A percentile compares a stretch with the other conserved stretches of the same genome.
These are phyloP conservation scores for Chlamydomonas incerta DNA, from an alignment of 139 green algal species.

Conservation along the genomic window DNA sequence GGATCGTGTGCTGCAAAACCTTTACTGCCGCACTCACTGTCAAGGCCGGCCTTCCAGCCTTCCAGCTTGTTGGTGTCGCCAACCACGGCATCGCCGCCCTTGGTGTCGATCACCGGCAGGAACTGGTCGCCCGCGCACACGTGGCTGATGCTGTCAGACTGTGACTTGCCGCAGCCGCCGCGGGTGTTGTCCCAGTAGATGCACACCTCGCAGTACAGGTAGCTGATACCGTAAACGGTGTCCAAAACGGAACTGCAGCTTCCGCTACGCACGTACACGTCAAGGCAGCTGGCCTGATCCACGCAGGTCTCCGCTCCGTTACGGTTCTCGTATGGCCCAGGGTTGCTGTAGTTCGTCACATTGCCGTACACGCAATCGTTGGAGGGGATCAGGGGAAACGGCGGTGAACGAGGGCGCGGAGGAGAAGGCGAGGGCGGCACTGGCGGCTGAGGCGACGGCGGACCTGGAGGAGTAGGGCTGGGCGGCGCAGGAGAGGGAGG, in stretches of 20 bases:
- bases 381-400: too few relatives aligned
- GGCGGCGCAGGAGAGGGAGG: too few relatives aligned
- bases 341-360: too few relatives aligned
- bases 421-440: too few relatives aligned
- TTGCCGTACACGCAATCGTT: too few relatives aligned
- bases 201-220: not conserved
- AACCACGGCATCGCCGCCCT: not conserved
- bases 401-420: too few relatives aligned
- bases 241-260: not conserved
- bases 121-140: not conserved
- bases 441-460: too few relatives aligned
- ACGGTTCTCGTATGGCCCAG: too few relatives aligned
- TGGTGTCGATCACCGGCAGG: not conserved
- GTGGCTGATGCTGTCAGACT: not conserved
- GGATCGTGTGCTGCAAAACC: too few relatives aligned
- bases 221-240: not conserved
- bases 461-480: too few relatives aligned
- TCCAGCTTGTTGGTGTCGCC: not conserved
- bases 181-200: not conserved
- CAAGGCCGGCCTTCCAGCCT: not conserved
- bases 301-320: not conserved
- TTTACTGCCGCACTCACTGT: too few relatives aligned
- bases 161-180: not conserved
- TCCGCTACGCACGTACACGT: not conserved
- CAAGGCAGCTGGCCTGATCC: not conserved